phyloP scores from a whole-genome alignment of 208 protist genomes.

The Acanthamoeba comandoni region DNA sequence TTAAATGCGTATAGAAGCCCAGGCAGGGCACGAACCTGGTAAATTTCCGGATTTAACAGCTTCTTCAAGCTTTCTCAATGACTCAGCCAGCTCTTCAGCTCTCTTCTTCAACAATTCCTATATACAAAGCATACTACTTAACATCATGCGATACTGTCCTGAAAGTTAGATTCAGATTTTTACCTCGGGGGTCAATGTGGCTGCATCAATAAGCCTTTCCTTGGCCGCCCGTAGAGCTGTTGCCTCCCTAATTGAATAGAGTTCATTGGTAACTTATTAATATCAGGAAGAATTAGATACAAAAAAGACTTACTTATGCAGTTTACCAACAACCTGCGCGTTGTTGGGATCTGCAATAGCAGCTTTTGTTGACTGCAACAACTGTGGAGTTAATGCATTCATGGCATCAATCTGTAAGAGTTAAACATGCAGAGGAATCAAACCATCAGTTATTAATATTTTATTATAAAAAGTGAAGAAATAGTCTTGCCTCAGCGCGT shows the following conservation, averaged over 20 bases:
- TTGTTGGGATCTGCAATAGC: slow-evolving; percentile 36
- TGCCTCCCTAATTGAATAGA: neutral
- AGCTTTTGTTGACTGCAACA: slow-evolving; percentile 49
- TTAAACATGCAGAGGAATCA: no score
- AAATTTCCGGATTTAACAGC: slow-evolving; percentile 25
- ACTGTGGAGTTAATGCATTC: slow-evolving; percentile 6
- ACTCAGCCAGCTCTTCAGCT: slow-evolving; percentile 14
- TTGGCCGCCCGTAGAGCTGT: slow-evolving; percentile 19
- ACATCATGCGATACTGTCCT: no score
- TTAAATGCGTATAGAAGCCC: neutral
- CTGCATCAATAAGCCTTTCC: slow-evolving; percentile 29
- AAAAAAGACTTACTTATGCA: slow-evolving; percentile 36
- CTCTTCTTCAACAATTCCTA: slow-evolving; percentile 36
- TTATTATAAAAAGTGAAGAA: no score
- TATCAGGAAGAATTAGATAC: neutral
- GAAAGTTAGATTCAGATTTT: no score
- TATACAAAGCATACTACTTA: neutral
- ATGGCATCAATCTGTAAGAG: slow-evolving; percentile 20
- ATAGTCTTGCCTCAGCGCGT: neutral
- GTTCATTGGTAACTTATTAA: neutral
- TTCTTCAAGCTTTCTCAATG: neutral
- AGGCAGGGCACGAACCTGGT: neutral
- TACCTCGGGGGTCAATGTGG: neutral
- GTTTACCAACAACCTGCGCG: neutral
- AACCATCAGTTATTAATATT: no score